Base-by-base conservation (phyloP, 495 filamentous ascomycete genomes). In the Copromyces sp. region DNA sequence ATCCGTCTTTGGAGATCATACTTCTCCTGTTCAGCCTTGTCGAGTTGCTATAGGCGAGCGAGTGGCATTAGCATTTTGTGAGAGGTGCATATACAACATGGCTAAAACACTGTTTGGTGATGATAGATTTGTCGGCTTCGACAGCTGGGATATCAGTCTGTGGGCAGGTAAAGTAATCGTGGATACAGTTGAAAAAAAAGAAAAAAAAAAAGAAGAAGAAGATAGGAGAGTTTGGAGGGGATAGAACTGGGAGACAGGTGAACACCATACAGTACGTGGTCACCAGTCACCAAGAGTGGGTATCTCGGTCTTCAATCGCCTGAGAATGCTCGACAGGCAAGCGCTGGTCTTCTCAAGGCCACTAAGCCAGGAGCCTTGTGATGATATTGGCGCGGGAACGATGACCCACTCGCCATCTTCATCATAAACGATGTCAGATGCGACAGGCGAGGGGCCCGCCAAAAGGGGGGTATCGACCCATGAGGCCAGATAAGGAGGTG, bases 1-100 rank as follows among this genome's bases (percentile, higher is more conserved):
- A 86, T 77, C 12, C 81, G 82, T 71, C 84, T 76, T 73, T 85
- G 83, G 12, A 85, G 72, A 39, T 86, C 83, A 70, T 83, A 83
- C 68, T 82, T 84, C 44, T 85, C 84, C 68, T 83, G 79, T 68
- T 86, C 84, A 39, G 84, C 76, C 68, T 86, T 83, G 68, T 86
- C 84, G 72, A 85, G 80, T 83, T 85, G 84, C 83, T 86, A 70
- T 37, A 75, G 59, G 65, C 17, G 53, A 69, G 32, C 8, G 69
- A 69, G 7, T 42, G 14, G n/a, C 16, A 68, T 72, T 41, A 71
- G 70, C 70, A 35, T 59, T 35, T 35, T 70, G 53, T 65, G 53
- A 65, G 29, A 65, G 53, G 53, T 65, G 53, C 53, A 65, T 65
- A 65, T 65, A 65, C 53, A 65, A 65, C 53, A 65, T 65, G 53